Evolutionary conservation across 140 eudicot genomes (phyloP), one percentile per base, ranked within the genome.

Genomic region (Stevia rebaudiana): DNA sequence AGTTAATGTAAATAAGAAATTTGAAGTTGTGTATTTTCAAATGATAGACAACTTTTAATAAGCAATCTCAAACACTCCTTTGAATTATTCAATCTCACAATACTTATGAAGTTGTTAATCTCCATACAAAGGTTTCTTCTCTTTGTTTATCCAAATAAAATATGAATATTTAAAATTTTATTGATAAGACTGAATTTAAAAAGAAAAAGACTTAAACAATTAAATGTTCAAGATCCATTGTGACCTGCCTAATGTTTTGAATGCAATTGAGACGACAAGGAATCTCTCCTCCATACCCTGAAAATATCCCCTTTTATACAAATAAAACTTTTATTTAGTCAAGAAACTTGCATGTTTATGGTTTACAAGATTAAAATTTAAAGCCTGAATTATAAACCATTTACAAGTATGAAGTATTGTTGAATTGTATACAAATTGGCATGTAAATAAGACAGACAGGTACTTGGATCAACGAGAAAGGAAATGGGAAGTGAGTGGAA

Each of bases 401-500:
- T 52, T 52, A 24, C 4, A 23, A 25, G 28, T 25, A n/a, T n/a
- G n/a, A 7, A 24, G 28, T 28, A 33, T 55, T 55, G 15, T 55
- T 13, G 41, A 23, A 52, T 55, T 41, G 30, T 28, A 55, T 28
- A 6, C 41, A 55, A 13, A 55, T 55, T 30, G 42, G 61, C 41
- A 54, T 25, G 37, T 54, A n/a, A 28, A 23, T 11, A 40, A 40
- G 13, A 52, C 13, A 11, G 35, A 24, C 24, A 23, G 24, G 23
- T 30, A 13, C 62, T 55, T 55, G 33, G 44, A 67, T 47, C 43
- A 49, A 24, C 49, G 23, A 16, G 9, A 51, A 71, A 51, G 49
- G 19, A 62, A 62, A 24, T 62, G 25, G 70, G 19, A 61, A 61
- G 48, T 23, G 63, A 35, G 42, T 71, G 69, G 76, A 60, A 70